Evolutionary conservation across 2,329 filamentous ascomycete species (phyloP), one percentile per base, ranked within the genome.

Genomic region (Rasamsonia emersonii): DNA sequence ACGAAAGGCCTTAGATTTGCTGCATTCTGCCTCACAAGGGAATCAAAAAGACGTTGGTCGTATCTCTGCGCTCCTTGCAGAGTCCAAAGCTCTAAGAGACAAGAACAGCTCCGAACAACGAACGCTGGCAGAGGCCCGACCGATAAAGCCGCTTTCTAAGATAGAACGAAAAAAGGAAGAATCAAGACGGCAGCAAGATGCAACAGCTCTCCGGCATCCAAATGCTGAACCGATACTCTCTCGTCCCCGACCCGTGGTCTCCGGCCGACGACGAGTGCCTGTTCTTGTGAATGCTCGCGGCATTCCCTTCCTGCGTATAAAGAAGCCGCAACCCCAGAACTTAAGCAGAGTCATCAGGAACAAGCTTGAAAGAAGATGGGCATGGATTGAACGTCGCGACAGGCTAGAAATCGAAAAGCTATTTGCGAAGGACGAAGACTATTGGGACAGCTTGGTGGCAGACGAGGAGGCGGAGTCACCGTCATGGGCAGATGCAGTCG

Each of bases 271-370:
- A 11, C 52, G 47, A 30, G 45, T 65, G 5, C 63, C 63, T 15
- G 46, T 54, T 5, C 47, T 65, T 9, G 59, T 64, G 23, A 58
- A 52, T 41, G 61, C 61, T 9, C 53, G 59, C 5, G 60, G 60
- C 9, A 35, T 65, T 8, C 61, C 62, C 2, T 56, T 64, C 25
- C 42, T 66, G 28, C 57, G 61, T 29, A 61, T 64, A 30, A 61
- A 62, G 30, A 65, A 65, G 28, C 62, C 62, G 2, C 58, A 64
- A 31, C 61, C 62, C 6, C 50, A 47, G 37, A 54, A 50, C 31
- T 37, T 66, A 15, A 62, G 56, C 28, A 43, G 52, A 4, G 45
- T 61, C 2, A 45, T 65, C 32, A 50, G 50, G 27, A 46, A 41
- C 18, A 61, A 60, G 30, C 45, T 60, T 11, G 45, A 45, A 7